Evolutionary conservation across 345 rosid genomes (phyloP), one percentile per base, ranked within the genome.

Genomic region (Citrus medica): DNA sequence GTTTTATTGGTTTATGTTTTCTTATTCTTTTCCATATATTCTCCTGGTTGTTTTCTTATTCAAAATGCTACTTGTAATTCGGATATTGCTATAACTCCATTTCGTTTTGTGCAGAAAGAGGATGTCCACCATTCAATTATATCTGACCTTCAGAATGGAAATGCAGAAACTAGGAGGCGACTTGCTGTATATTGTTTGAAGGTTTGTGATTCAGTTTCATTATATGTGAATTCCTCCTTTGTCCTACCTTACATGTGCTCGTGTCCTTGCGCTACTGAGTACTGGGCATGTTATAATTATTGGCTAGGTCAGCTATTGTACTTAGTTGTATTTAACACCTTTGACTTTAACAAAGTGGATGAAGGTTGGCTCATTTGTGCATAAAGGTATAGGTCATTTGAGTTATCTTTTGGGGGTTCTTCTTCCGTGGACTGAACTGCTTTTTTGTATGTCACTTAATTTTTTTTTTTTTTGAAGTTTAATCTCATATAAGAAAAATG

Each of bases 91-190:
- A 46, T 46, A 56, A 53, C 35, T 33, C 9, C 69, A 46, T 17
- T 74, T 74, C 35, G 8, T 84, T 67, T 75, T 82, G 8, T 83
- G 74, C 88, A 96, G 98, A 96, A 94, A 86, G 99, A 96, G 88
- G 98, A 96, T 86, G 98, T 96, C 76, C 99, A 96, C 83, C 98
- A 94, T 87, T 96, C 99, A 78, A 96, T 96, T 75, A 94, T 96
- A 85, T 90, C 99, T 48, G 98, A 96, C 86, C 99, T 96, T 81
- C 99, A 96, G 89, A 94, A 91, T 80, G 98, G 99, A 76, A 96
- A 93, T 90, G 90, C 99, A 13, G 98, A 94, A 87, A 96, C 98
- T 6, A 91, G 99, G 89, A 92, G 98, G 82, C 93, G 98, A 65
- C 98, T 96, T 87, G 98, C 99, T 73, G 98, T 96, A 30, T 96